Conservation (phyloP, 2,329 filamentous ascomycete genomes). For the Alternaria arbusti region DNA sequence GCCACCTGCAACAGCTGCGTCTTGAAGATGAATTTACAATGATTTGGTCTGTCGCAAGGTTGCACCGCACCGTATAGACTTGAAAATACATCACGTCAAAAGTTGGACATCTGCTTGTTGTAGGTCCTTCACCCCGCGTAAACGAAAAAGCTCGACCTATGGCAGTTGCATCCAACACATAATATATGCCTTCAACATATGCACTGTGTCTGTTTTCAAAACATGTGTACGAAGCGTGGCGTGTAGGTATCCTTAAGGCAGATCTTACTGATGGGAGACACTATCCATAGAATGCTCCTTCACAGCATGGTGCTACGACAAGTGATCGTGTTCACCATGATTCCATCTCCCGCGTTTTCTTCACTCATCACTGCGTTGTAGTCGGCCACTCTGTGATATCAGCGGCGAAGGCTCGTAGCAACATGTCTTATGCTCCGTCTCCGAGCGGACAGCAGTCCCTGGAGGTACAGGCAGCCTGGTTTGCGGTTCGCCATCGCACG, state of each 20-base stretch:
- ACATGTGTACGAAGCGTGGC: accelerated
- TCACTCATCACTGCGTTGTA: neutral
- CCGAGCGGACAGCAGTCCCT: neutral
- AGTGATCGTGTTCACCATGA: neutral
- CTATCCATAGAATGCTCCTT: neutral
- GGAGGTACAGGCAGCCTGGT: neutral
- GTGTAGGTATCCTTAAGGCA: neutral
- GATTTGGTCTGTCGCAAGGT: neutral
- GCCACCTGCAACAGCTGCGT: neutral
- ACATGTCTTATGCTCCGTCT: neutral
- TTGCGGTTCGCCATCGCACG: neutral
- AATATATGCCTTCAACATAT: neutral
- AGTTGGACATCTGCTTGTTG: neutral
- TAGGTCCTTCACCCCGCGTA: neutral
- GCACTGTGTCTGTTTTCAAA: neutral
- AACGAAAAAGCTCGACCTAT: neutral
- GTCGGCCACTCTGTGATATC: neutral
- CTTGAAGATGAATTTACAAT: neutral
- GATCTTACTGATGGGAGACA: neutral
- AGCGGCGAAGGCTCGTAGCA: neutral
- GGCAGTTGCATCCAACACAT: neutral
- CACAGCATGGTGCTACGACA: neutral
- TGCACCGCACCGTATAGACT: neutral
- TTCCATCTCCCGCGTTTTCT: neutral
- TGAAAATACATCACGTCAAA: neutral